Conservation (phyloP, 768 basidiomycete species). For the Leucocoprinus sp. region DNA sequence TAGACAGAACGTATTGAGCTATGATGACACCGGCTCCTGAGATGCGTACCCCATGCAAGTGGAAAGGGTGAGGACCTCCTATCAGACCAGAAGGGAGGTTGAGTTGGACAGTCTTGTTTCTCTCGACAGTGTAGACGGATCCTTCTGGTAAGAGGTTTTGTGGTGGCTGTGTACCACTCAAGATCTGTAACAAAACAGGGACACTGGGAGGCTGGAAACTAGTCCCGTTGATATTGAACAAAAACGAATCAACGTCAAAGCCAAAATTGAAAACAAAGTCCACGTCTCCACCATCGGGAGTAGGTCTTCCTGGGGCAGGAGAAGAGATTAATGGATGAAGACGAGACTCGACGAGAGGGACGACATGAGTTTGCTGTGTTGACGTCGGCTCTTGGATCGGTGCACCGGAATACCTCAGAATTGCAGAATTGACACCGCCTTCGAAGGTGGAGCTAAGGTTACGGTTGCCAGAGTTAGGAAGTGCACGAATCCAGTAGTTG, state of each 20-base stretch:
- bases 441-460: slow-evolving; percentile 12
- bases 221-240: slow-evolving; percentile 19
- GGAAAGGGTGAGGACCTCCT: slow-evolving; percentile 31
- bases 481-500: slow-evolving; percentile 31
- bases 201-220: slow-evolving; percentile 22
- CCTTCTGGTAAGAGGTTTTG: slow-evolving; percentile 32
- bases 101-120: slow-evolving; percentile 42
- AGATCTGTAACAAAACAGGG: slow-evolving; percentile 32
- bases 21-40: no score
- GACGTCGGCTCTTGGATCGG: slow-evolving; percentile 24
- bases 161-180: slow-evolving; percentile 27
- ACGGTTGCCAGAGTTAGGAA: slow-evolving; percentile 17
- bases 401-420: slow-evolving; percentile 27
- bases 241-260: slow-evolving; percentile 22
- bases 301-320: slow-evolving; percentile 20
- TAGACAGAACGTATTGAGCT: neutral
- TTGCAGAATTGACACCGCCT: slow-evolving; percentile 16
- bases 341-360: neutral
- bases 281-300: slow-evolving; percentile 26
- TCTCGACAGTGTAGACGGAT: slow-evolving; percentile 34
- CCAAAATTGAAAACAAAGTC: slow-evolving; percentile 16
- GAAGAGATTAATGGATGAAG: neutral
- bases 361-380: neutral
- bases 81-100: slow-evolving; percentile 25
- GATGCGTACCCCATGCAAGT: slow-evolving; percentile 40